These are phyloP conservation scores for Beauveria scarabaeidicola DNA, from an alignment of 2,329 filamentous ascomycete genomes.

Conservation along the genomic window DNA sequence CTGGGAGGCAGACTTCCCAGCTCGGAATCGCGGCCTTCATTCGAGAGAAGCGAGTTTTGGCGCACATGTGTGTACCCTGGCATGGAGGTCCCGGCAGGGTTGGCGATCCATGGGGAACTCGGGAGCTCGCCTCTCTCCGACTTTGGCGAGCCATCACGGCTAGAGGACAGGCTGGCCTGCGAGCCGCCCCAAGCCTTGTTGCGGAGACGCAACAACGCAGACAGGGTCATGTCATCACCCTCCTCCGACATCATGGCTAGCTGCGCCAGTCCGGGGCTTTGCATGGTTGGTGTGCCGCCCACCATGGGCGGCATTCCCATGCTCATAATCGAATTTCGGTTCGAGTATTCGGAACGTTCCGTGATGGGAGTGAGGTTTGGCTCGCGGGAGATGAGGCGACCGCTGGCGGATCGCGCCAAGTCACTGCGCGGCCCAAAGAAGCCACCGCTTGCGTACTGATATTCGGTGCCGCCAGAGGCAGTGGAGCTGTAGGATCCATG, in stretches of 20 bases:
- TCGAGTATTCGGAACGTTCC: conserved; percentile 91
- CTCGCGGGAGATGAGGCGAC: conserved; percentile 66
- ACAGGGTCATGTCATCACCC: conserved; percentile 60
- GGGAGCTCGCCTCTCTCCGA: conserved; percentile 41
- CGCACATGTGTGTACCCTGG: conserved; percentile 29
- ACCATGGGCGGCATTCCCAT: conserved; percentile 36
- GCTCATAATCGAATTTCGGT: conserved; percentile 82
- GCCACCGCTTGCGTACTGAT: conserved; percentile 68
- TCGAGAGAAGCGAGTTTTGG: conserved; percentile 42
- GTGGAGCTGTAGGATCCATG: conserved; percentile 37
- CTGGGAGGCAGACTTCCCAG: conserved; percentile 38
- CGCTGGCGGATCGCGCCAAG: conserved; percentile 63
- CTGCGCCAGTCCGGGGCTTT: conserved; percentile 69
- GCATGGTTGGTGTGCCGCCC: conserved; percentile 39
- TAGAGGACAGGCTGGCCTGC: conserved; percentile 58
- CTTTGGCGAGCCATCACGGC: conserved; percentile 41
- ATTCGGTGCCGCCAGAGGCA: conserved; percentile 25
- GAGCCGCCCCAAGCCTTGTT: conserved; percentile 75
- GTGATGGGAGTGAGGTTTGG: conserved; percentile 95
- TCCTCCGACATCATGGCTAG: conserved; percentile 56
- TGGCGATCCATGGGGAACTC: conserved; percentile 30
- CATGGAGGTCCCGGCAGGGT: conserved; percentile 3
- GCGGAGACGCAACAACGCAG: conserved; percentile 62
- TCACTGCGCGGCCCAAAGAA: conserved; percentile 72
- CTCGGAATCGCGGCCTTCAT: conserved; percentile 41